Conservation (phyloP, 1,139 yeast species). For the Wickerhamomyces sp. region DNA sequence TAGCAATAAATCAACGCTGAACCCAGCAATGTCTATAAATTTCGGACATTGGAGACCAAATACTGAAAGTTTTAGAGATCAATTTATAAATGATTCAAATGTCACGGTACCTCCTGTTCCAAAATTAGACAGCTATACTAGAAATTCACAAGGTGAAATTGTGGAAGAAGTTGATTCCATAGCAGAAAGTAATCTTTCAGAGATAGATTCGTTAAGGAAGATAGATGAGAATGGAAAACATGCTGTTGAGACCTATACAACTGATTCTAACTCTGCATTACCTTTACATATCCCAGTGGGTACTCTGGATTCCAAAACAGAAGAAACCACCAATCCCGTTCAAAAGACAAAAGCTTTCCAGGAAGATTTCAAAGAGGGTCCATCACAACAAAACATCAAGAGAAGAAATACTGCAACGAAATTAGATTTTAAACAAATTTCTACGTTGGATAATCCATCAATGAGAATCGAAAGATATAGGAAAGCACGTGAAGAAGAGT, state of each 20-base stretch:
- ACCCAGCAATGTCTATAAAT: constrained; percentile 27
- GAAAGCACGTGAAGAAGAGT: constrained; percentile 39
- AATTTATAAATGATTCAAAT: constrained; percentile 38
- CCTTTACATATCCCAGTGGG: constrained; percentile 17
- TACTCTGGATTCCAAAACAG: background rate
- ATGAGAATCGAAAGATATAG: constrained; percentile 38
- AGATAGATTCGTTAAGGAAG: constrained; percentile 1
- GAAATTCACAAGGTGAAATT: constrained; percentile 22
- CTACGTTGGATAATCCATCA: constrained; percentile 38
- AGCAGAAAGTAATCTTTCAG: constrained; percentile 9
- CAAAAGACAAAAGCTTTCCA: background rate
- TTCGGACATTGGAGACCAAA: constrained; percentile 53
- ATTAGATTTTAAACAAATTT: constrained; percentile 41
- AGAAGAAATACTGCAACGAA: constrained; percentile 7
- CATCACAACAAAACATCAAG: background rate
- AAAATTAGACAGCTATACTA: constrained; percentile 18
- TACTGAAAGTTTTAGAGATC: constrained; percentile 44
- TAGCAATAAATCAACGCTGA: constrained; percentile 8
- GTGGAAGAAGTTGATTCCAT: constrained; percentile 18
- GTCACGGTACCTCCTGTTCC: constrained; percentile 22
- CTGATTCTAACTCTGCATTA: constrained; percentile 17
- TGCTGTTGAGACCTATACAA: constrained; percentile 17
- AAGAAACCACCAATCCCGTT: background rate
- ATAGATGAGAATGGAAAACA: constrained; percentile 4
- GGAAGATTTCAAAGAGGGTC: background rate